phyloP scores from a whole-genome alignment of 1,284 basidiomycete genomes.

The Cystobasidium slooffiae region DNA sequence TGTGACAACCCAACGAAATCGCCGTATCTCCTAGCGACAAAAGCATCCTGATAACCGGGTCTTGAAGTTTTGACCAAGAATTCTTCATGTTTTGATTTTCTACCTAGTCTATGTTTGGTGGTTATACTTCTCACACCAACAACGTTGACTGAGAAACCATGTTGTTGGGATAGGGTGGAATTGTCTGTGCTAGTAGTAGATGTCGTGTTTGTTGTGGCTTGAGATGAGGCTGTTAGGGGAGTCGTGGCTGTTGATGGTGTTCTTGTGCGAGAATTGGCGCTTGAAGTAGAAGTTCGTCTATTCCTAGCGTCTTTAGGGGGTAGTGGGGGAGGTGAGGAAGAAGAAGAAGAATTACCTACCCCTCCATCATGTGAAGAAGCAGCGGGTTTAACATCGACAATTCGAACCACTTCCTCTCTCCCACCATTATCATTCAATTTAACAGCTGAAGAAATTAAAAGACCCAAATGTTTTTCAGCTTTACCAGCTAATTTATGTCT shows the following conservation, averaged over 20 bases:
- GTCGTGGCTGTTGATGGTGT: slow-evolving; percentile 7
- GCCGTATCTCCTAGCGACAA: slow-evolving; percentile 89
- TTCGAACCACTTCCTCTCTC: slow-evolving; percentile 81
- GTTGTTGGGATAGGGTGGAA: slow-evolving; percentile 52
- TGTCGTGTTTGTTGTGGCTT: neutral
- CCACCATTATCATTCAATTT: slow-evolving; percentile 69
- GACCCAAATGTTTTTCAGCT: slow-evolving; percentile 77
- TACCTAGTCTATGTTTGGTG: slow-evolving; percentile 74
- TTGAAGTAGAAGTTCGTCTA: neutral
- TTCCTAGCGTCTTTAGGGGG: slow-evolving; percentile 13
- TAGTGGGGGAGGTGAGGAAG: slow-evolving; percentile 5
- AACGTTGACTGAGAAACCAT: slow-evolving; percentile 82
- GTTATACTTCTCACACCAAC: slow-evolving; percentile 78
- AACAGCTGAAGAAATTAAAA: slow-evolving; percentile 78
- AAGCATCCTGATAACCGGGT: slow-evolving; percentile 72
- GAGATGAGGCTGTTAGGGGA: slow-evolving; percentile 13
- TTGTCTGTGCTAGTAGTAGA: slow-evolving; percentile 44
- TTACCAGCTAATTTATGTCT: slow-evolving; percentile 70
- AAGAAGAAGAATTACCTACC: neutral
- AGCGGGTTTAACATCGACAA: slow-evolving; percentile 60
- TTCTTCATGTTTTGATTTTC: slow-evolving; percentile 88
- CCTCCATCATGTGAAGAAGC: neutral
- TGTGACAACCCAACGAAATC: slow-evolving; percentile 86
- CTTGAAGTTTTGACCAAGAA: slow-evolving; percentile 89
- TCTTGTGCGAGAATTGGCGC: neutral